Evolutionary conservation across 441 rosid species (phyloP).

Genomic region (Rhodomyrtus psidioides): DNA sequence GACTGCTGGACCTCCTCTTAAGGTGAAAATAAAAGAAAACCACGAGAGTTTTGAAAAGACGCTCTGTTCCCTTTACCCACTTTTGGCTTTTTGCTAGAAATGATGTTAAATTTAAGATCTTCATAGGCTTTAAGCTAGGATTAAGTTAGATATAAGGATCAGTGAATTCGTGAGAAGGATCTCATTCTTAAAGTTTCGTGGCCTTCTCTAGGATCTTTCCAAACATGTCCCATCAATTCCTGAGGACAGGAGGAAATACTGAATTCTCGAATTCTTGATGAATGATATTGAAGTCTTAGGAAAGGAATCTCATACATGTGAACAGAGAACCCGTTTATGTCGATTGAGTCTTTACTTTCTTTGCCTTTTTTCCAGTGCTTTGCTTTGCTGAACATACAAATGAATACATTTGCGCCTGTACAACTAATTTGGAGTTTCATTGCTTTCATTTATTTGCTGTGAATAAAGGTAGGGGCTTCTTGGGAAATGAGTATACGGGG

Average conservation of each 20-base stretch:
- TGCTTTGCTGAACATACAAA: not conserved
- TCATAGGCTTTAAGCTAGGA: not conserved
- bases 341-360: not conserved
- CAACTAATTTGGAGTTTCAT: not conserved
- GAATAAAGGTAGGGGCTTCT: not conserved
- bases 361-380: not conserved
- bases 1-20: rapidly evolving
- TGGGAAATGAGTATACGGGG: not conserved
- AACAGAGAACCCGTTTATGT: not conserved
- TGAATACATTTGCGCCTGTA: not conserved
- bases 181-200: not conserved
- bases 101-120: not conserved
- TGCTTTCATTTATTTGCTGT: not conserved
- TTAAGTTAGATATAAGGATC: not conserved
- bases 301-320: not conserved
- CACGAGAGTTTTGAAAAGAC: rapidly evolving
- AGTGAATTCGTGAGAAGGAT: not conserved
- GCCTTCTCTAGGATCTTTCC: rapidly evolving
- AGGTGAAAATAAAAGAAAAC: not conserved
- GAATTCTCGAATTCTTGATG: not conserved
- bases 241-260: not conserved
- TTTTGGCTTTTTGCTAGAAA: not conserved
- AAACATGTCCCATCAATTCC: not conserved
- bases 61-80: not conserved
- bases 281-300: not conserved